These are phyloP conservation scores for Lasiodiplodia sp. DNA, from an alignment of 2,329 filamentous ascomycete species.

Conservation along the genomic window DNA sequence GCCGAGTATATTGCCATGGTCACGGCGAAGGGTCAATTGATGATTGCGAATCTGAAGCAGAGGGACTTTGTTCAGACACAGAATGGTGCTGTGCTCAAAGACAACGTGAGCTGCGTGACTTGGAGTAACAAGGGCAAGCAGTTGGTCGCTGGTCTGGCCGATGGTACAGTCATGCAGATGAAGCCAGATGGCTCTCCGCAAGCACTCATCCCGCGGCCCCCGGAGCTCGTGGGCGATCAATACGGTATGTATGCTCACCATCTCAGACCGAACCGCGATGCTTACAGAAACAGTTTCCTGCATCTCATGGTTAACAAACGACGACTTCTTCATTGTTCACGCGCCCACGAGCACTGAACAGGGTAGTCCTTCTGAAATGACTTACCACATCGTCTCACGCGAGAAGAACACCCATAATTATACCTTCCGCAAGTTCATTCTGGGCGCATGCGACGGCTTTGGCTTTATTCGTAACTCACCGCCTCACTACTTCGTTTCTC, in stretches of 20 bases:
- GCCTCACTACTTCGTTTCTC: constrained; percentile 78
- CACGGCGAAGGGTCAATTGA: constrained; percentile 78
- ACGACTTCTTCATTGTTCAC: constrained; percentile 82
- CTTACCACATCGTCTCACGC: constrained; percentile 81
- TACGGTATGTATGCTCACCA: constrained; percentile 65
- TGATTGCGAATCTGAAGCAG: constrained; percentile 81
- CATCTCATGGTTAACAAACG: constrained; percentile 86
- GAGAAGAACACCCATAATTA: constrained; percentile 66
- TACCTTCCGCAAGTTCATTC: constrained; percentile 75
- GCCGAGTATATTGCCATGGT: constrained; percentile 82
- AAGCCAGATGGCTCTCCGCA: constrained; percentile 80
- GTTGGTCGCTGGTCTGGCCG: constrained; percentile 80
- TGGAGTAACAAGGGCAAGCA: constrained; percentile 97
- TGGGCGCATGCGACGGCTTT: constrained; percentile 47
- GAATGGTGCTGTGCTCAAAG: constrained; percentile 70
- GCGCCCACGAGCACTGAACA: constrained; percentile 66
- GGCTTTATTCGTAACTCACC: constrained; percentile 65
- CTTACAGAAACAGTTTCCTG: constrained; percentile 69
- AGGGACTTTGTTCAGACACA: constrained; percentile 63
- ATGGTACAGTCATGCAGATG: constrained; percentile 84
- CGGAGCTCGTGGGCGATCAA: constrained; percentile 67
- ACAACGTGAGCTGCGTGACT: constrained; percentile 80
- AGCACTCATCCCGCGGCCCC: constrained; percentile 79
- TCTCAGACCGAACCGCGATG: neutral
- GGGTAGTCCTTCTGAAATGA: constrained; percentile 64